Evolutionary conservation across 2,329 filamentous ascomycete genomes (phyloP), one percentile per base, ranked within the genome.

Genomic region (Neofusicoccum ribis): DNA sequence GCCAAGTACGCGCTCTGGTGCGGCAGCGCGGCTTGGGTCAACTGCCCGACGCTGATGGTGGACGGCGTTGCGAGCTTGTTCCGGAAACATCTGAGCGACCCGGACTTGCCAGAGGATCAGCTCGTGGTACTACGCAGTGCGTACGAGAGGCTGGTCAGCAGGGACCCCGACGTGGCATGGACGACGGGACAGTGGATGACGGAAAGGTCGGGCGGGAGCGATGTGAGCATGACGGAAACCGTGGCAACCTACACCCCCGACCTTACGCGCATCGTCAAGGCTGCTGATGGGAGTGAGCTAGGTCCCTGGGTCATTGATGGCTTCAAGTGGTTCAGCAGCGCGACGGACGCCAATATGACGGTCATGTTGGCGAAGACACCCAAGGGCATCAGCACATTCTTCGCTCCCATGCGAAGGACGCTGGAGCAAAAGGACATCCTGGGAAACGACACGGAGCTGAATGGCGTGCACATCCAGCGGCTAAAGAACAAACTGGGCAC

Each of bases 171-270:
- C 0, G 68, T 76, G 17, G 85, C 86, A 0, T 92, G 89, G 89
- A 92, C 89, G 0, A 89, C 85, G 46, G 89, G 89, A 0, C 89
- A 92, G 73, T 92, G 90, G 89, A 91, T 92, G 89, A 92, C 89
- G 0, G 89, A 49, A 20, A 17, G 46, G 17, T 7, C 83, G 0
- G 89, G 89, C 1, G 89, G 89, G 0, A 90, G 87, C 68, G 89
- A 92, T 70, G 88, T 91, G 1, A 86, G 86, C 3, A 82, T 84
- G 43, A 90, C 87, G 0, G 89, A 92, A 74, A 91, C 89, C 0
- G 76, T 85, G 4, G 88, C 49, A 31, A 31, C 27, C 27, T 7
- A 31, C 27, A 31, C 27, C 4, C 27, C 27, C 5, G 5, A 31
- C 27, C 27, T 1, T 1, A 31, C 27, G 5, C 27, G 5, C 27